Evolutionary conservation across 345 rosid genomes (phyloP).

Genomic region (Erucastrum elatum): DNA sequence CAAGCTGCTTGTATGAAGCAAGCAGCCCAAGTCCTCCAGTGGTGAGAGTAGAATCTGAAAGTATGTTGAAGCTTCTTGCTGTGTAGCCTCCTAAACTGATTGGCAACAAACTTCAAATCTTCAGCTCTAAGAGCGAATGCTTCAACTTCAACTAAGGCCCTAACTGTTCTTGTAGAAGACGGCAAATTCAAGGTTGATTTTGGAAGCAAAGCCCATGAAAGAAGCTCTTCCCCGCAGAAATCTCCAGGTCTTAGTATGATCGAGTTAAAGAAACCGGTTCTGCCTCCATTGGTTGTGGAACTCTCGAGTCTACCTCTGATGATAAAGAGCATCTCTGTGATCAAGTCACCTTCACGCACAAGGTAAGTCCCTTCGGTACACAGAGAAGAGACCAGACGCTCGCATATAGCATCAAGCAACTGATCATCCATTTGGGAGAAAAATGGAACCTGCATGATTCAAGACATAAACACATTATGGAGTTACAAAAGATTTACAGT

Average conservation of each 20-base stretch:
- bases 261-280: conserved; percentile 91
- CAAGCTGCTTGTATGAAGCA: conserved; percentile 95
- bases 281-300: conserved; percentile 90
- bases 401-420: conserved; percentile 92
- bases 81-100: conserved; percentile 85
- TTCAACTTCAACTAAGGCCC: conserved; percentile 81
- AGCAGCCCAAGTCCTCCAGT: conserved; percentile 97
- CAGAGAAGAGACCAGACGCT: conserved; percentile 74
- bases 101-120: conserved; percentile 89
- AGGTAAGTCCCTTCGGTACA: conserved; percentile 77
- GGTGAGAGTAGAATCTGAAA: conserved; percentile 83
- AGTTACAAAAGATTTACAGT: not conserved
- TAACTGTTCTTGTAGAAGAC: conserved; percentile 89
- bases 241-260: conserved; percentile 83
- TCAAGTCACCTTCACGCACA: conserved; percentile 94
- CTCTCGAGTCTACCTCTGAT: conserved; percentile 89
- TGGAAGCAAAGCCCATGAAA: conserved; percentile 93
- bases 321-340: conserved; percentile 87
- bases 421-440: conserved; percentile 98
- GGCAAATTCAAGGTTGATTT: conserved; percentile 74
- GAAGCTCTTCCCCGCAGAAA: conserved; percentile 92
- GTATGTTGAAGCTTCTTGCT: conserved; percentile 97
- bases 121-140: conserved; percentile 92
- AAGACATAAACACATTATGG: conserved; percentile 6
- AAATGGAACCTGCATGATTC: conserved; percentile 68